Evolutionary conservation across 2,329 filamentous ascomycete genomes (phyloP).

Genomic region (Phaeoacremonium minimum): DNA sequence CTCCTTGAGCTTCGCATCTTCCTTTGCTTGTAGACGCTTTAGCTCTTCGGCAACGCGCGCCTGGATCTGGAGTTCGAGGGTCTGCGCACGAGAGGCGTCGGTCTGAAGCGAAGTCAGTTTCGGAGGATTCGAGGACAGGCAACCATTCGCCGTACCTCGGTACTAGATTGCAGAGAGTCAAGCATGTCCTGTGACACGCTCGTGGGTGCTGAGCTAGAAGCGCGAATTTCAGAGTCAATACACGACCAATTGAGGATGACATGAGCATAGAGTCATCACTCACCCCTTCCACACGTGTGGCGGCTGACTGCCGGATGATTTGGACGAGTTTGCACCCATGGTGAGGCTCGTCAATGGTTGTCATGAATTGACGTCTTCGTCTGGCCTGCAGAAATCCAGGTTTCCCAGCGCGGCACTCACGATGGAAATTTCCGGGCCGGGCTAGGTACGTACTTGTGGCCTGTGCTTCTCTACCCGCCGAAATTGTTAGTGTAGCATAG

Average conservation of each 20-base stretch:
- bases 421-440: background rate
- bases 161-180: constrained; percentile 76
- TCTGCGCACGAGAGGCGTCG: constrained; percentile 79
- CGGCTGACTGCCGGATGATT: constrained; percentile 37
- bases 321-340: constrained; percentile 56
- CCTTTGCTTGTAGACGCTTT: constrained; percentile 68
- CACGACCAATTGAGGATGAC: background rate
- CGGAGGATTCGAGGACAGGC: background rate
- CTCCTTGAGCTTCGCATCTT: constrained; percentile 63
- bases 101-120: constrained; percentile 50
- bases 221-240: constrained; percentile 12
- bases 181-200: constrained; percentile 75
- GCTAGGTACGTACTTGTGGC: background rate
- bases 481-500: too few relatives aligned
- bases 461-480: too few relatives aligned
- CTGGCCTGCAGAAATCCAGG: background rate
- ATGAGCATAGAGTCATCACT: constrained; percentile 23
- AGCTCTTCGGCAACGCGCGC: constrained; percentile 82
- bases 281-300: constrained; percentile 53
- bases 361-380: background rate
- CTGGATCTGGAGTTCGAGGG: constrained; percentile 84
- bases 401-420: background rate
- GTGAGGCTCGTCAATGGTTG: constrained; percentile 24
- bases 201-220: constrained; percentile 38
- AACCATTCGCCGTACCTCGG: constrained; percentile 64